These are phyloP conservation scores for Cutaneotrichosporon cutaneum DNA, from an alignment of 1,284 basidiomycete genomes.

Conservation along the genomic window DNA sequence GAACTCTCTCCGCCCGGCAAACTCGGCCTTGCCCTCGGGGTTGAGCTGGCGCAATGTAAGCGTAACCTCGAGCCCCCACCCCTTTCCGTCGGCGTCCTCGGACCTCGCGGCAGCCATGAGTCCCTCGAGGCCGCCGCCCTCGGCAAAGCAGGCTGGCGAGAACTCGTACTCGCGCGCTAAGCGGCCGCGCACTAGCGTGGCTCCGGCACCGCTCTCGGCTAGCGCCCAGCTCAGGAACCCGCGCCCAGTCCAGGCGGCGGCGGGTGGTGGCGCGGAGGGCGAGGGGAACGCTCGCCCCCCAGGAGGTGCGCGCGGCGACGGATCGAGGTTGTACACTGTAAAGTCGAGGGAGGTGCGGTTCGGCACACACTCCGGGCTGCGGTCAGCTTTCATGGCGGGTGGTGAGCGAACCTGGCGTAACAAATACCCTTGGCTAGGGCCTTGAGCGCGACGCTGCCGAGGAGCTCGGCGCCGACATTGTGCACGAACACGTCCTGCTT, in stretches of 20 bases:
- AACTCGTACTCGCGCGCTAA: constrained; percentile 45
- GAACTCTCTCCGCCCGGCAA: constrained; percentile 38
- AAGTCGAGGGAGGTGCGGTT: constrained; percentile 39
- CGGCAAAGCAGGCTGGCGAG: constrained; percentile 32
- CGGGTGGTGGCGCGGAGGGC: constrained; percentile 5
- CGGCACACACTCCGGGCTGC: constrained; percentile 47
- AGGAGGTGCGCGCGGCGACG: constrained; percentile 15
- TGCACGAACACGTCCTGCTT: constrained; percentile 46
- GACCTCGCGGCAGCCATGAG: constrained; percentile 38
- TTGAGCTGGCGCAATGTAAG: constrained; percentile 44
- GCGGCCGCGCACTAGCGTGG: constrained; percentile 40
- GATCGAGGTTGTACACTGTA: constrained; percentile 50
- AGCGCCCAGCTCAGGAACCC: constrained; percentile 48
- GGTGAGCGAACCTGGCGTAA: constrained; percentile 42
- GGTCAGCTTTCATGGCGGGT: background rate
- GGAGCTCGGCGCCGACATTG: constrained; percentile 10
- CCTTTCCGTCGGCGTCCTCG: constrained; percentile 40
- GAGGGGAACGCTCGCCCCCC: constrained; percentile 14
- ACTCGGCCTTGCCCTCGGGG: constrained; percentile 41
- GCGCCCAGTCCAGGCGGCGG: constrained; percentile 38
- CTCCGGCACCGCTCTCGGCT: constrained; percentile 32
- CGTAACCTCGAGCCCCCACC: constrained; percentile 48
- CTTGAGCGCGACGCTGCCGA: constrained; percentile 44
- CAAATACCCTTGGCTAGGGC: constrained; percentile 42
- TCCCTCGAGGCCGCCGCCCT: constrained; percentile 42